Conservation (phyloP, 129 eudicot species). For the Tagetes patula region DNA sequence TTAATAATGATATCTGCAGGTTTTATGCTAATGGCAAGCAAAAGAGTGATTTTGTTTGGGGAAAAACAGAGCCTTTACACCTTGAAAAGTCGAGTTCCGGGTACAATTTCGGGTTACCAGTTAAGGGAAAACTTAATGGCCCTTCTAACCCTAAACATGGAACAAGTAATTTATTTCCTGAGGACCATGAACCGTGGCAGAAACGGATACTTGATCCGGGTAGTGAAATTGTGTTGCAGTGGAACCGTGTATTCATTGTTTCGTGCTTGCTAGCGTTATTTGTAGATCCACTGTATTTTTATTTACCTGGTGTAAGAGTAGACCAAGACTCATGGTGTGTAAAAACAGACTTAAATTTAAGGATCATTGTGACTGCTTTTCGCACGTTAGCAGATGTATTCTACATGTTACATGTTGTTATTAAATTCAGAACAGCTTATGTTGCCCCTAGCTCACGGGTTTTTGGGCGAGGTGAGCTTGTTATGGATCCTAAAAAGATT, state of each 20-base stretch:
- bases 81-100: slow-evolving; percentile 65
- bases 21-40: slow-evolving; percentile 71
- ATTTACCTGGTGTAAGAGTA: slow-evolving; percentile 74
- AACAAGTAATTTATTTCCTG: slow-evolving; percentile 60
- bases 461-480: slow-evolving; percentile 98
- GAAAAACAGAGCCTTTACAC: slow-evolving; percentile 49
- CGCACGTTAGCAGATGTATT: slow-evolving; percentile 87
- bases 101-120: slow-evolving; percentile 41
- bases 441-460: slow-evolving; percentile 94
- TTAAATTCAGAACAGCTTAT: slow-evolving; percentile 94
- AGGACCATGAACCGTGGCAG: slow-evolving; percentile 76
- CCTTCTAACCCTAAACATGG: slow-evolving; percentile 45
- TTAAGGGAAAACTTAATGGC: slow-evolving; percentile 41
- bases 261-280: slow-evolving; percentile 84
- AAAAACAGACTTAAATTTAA: slow-evolving; percentile 63
- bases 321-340: slow-evolving; percentile 63
- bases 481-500: slow-evolving; percentile 89
- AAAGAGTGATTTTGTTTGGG: slow-evolving; percentile 53
- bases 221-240: slow-evolving; percentile 76
- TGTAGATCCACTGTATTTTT: slow-evolving; percentile 86
- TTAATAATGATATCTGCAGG: slow-evolving; percentile 40
- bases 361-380: slow-evolving; percentile 71
- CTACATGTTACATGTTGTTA: slow-evolving; percentile 75
- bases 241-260: slow-evolving; percentile 84
- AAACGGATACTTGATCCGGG: slow-evolving; percentile 93